phyloP scores from a whole-genome alignment of 2,329 filamentous ascomycete genomes.

The Aspergillus brasiliensis region DNA sequence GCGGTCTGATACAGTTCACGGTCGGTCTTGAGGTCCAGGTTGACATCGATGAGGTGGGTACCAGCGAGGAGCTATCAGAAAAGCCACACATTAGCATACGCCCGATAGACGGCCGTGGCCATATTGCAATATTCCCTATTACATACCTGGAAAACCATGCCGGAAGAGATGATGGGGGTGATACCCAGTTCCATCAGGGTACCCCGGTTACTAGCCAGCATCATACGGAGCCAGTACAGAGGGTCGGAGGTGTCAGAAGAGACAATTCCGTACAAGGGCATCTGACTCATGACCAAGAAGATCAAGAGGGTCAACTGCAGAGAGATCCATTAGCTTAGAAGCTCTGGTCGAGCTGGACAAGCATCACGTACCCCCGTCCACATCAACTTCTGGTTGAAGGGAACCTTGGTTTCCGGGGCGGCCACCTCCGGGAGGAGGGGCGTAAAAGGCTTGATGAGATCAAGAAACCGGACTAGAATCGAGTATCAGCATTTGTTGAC shows the following conservation, averaged over 20 bases:
- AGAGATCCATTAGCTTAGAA: slow-evolving; percentile 22
- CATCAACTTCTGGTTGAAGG: slow-evolving; percentile 98
- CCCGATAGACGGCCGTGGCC: background rate
- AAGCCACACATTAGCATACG: slow-evolving; percentile 17
- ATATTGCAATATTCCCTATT: background rate
- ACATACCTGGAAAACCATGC: slow-evolving; percentile 93
- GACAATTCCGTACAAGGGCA: slow-evolving; percentile 98
- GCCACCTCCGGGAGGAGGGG: slow-evolving; percentile 99
- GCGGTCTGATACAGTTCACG: slow-evolving; percentile 99
- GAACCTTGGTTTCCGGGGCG: slow-evolving; percentile 96
- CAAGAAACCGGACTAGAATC: slow-evolving; percentile 88
- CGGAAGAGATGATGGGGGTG: slow-evolving; percentile 97
- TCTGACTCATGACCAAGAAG: slow-evolving; percentile 99
- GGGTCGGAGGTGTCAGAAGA: slow-evolving; percentile 98
- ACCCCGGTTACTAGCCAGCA: slow-evolving; percentile 97
- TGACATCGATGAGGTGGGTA: slow-evolving; percentile 99
- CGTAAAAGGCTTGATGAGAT: slow-evolving; percentile 99
- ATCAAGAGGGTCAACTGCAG: slow-evolving; percentile 81
- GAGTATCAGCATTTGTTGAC: slow-evolving; percentile 28
- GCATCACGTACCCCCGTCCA: slow-evolving; percentile 69
- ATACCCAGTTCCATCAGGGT: slow-evolving; percentile 96
- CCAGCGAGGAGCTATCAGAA: slow-evolving; percentile 77
- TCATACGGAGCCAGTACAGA: slow-evolving; percentile 99
- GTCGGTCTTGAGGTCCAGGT: slow-evolving; percentile 99
- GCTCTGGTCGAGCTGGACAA: slow-evolving; percentile 12